phyloP scores from a whole-genome alignment of 768 basidiomycete genomes.

The Mycena indigotica region DNA sequence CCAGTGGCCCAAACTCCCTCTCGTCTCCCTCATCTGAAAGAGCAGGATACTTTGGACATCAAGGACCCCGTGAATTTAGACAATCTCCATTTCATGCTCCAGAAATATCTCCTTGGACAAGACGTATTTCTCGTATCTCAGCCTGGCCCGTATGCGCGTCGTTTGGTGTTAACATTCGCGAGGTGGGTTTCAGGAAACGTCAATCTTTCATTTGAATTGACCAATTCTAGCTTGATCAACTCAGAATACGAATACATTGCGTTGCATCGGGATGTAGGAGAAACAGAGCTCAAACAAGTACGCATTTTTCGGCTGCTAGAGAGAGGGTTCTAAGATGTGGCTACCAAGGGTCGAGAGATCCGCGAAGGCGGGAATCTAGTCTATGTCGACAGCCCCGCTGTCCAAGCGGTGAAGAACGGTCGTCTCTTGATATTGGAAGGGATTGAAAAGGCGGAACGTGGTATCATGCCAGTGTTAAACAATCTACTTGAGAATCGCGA shows the following conservation, averaged over 20 bases:
- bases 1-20: slow-evolving; percentile 50
- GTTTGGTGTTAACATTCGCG: slow-evolving; percentile 65
- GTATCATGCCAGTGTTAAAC: slow-evolving; percentile 73
- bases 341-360: slow-evolving; percentile 58
- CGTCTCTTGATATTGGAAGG: slow-evolving; percentile 68
- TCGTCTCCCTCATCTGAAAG: slow-evolving; percentile 46
- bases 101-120: slow-evolving; percentile 69
- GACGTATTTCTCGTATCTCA: slow-evolving; percentile 68
- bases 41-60: slow-evolving; percentile 48
- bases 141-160: slow-evolving; percentile 66
- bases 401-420: slow-evolving; percentile 66
- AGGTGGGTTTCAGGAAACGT: slow-evolving; percentile 38
- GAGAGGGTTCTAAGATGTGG: background rate
- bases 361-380: slow-evolving; percentile 59
- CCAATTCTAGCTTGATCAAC: slow-evolving; percentile 52
- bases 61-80: slow-evolving; percentile 54
- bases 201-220: background rate
- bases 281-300: slow-evolving; percentile 70
- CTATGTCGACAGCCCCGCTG: slow-evolving; percentile 71
- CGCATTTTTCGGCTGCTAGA: slow-evolving; percentile 5
- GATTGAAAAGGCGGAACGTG: slow-evolving; percentile 71
- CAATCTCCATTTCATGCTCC: slow-evolving; percentile 65
- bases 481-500: slow-evolving; percentile 74
- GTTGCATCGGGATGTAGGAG: slow-evolving; percentile 69
- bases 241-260: slow-evolving; percentile 70